Evolutionary conservation across 2,329 filamentous ascomycete genomes (phyloP).

Genomic region (Alternaria sp.): DNA sequence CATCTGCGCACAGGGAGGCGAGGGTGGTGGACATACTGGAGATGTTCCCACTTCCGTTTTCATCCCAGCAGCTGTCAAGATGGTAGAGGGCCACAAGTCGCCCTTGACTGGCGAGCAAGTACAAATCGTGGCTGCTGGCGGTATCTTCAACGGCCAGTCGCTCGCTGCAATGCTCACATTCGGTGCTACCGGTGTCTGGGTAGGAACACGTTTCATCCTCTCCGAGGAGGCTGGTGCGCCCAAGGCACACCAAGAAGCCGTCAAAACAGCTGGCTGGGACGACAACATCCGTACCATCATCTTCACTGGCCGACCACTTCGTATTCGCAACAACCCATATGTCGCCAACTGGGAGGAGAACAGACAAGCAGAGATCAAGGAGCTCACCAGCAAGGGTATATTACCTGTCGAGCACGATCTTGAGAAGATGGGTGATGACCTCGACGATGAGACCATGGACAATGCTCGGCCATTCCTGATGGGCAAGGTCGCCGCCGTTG

Average conservation of each 20-base stretch:
- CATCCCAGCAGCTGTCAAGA: conserved; percentile 88
- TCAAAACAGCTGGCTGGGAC: conserved; percentile 88
- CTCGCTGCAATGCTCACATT: conserved; percentile 91
- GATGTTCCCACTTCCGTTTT: conserved; percentile 91
- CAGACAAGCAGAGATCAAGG: conserved; percentile 87
- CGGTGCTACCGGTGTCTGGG: conserved; percentile 91
- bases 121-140: conserved; percentile 91
- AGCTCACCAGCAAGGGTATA: conserved; percentile 85
- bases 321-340: conserved; percentile 92
- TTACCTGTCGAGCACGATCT: conserved; percentile 95
- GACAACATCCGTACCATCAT: conserved; percentile 98
- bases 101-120: conserved; percentile 87
- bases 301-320: conserved; percentile 94
- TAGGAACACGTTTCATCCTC: conserved; percentile 95
- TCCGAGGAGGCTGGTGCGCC: conserved; percentile 94
- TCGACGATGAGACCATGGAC: conserved; percentile 86
- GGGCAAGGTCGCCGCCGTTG: conserved; percentile 95
- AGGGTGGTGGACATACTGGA: conserved; percentile 96
- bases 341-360: conserved; percentile 97
- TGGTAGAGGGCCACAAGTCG: conserved; percentile 81
- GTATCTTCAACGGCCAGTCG: conserved; percentile 90
- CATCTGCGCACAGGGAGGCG: conserved; percentile 97
- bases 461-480: conserved; percentile 91
- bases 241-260: conserved; percentile 92
- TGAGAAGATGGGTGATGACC: conserved; percentile 74